These are phyloP conservation scores for Cyberlindnera americana DNA, from an alignment of 805 yeast genomes.

Conservation along the genomic window DNA sequence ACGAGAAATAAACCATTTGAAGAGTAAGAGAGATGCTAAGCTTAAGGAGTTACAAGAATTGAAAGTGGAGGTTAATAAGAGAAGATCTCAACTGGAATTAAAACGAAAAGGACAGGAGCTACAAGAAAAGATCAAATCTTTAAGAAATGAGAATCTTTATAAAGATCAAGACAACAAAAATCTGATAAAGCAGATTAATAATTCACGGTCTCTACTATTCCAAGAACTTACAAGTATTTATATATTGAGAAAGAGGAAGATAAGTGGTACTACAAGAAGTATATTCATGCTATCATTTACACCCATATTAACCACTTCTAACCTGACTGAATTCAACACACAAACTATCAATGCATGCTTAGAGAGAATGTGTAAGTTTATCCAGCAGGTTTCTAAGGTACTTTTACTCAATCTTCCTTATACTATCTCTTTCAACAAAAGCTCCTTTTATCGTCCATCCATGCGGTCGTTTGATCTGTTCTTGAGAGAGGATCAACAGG, in stretches of 20 bases:
- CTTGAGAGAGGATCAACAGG: conserved; percentile 5
- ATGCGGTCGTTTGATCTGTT: conserved; percentile 8
- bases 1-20: conserved; percentile 7
- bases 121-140: background rate
- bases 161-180: conserved; percentile 14
- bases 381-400: conserved; percentile 17
- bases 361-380: conserved; percentile 17
- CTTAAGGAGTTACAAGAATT: background rate
- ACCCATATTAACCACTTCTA: conserved; percentile 20
- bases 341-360: conserved; percentile 22
- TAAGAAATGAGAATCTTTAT: conserved; percentile 8
- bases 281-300: conserved; percentile 22
- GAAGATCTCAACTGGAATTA: conserved; percentile 1
- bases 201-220: conserved; percentile 21
- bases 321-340: conserved; percentile 16
- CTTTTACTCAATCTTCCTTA: conserved; percentile 18
- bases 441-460: conserved; percentile 4
- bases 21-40: background rate
- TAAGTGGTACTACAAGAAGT: conserved; percentile 11
- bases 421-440: conserved; percentile 8
- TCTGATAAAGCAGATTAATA: conserved; percentile 22
- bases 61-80: background rate
- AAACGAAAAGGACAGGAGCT: background rate
- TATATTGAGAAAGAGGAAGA: conserved; percentile 18
- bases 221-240: conserved; percentile 26